Conservation (phyloP, 192 early-diverging fungal genomes). For the Diversispora epigaea region DNA sequence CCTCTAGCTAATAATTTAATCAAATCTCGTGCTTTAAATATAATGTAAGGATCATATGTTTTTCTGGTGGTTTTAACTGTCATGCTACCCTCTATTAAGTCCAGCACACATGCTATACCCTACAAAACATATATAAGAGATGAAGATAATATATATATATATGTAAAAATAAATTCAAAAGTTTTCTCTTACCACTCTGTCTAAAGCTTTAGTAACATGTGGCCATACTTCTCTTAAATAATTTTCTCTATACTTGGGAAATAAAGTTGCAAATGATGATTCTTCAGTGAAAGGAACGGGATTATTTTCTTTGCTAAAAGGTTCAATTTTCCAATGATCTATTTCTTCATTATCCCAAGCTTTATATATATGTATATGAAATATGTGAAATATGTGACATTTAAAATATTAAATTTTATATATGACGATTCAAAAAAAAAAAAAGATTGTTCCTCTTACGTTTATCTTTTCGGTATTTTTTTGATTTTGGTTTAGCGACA, state of each 20-base stretch:
- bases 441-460: neutral
- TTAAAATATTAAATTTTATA: neutral
- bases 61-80: conserved; percentile 96
- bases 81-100: conserved; percentile 97
- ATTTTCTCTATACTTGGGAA: conserved; percentile 97
- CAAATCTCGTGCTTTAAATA: conserved; percentile 91
- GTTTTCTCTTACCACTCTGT: conserved; percentile 55
- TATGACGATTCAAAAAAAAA: neutral
- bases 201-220: conserved; percentile 76
- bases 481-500: conserved; percentile 2
- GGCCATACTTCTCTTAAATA: conserved; percentile 93
- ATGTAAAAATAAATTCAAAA: neutral
- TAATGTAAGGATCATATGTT: conserved; percentile 91
- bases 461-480: conserved; percentile 18
- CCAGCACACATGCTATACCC: conserved; percentile 86
- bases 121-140: conserved; percentile 21
- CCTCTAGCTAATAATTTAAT: conserved; percentile 92
- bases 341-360: conserved; percentile 92
- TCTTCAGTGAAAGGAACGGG: conserved; percentile 81
- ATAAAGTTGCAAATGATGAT: conserved; percentile 94
- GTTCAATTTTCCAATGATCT: conserved; percentile 91
- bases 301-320: conserved; percentile 77
- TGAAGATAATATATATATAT: neutral
- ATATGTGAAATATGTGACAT: neutral
- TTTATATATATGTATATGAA: conserved; percentile 11